Evolutionary conservation across 352 stramenopile species (phyloP).

Genomic region (Globisporangium radiosum): DNA sequence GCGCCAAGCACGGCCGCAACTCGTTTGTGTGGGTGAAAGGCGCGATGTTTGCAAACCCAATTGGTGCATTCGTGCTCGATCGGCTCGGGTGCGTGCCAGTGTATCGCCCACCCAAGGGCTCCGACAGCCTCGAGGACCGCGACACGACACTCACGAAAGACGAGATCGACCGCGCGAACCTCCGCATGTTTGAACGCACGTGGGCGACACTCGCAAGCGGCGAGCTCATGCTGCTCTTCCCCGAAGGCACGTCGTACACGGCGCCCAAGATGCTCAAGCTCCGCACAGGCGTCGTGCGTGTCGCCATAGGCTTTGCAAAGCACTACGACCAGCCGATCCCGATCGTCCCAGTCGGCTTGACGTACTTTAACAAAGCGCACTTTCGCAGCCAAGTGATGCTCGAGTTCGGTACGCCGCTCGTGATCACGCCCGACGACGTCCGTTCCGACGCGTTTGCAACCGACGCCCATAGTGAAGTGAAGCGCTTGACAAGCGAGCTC

Average conservation of each 20-base stretch:
- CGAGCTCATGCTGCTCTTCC: slow-evolving; percentile 76
- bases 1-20: slow-evolving; percentile 35
- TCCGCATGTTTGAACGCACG: slow-evolving; percentile 71
- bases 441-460: slow-evolving; percentile 24
- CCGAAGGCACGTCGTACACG: slow-evolving; percentile 77
- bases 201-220: slow-evolving; percentile 48
- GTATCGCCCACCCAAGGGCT: slow-evolving; percentile 46
- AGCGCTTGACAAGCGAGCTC: slow-evolving; percentile 29
- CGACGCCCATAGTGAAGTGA: slow-evolving; percentile 32
- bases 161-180: slow-evolving; percentile 52
- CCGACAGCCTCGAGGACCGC: slow-evolving; percentile 40
- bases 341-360: slow-evolving; percentile 65
- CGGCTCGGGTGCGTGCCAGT: slow-evolving; percentile 57
- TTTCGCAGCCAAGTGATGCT: slow-evolving; percentile 69
- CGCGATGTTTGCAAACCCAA: slow-evolving; percentile 60
- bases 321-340: slow-evolving; percentile 62
- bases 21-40: slow-evolving; percentile 74
- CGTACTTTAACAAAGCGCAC: slow-evolving; percentile 82
- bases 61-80: slow-evolving; percentile 33
- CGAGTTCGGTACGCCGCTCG: slow-evolving; percentile 60
- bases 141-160: slow-evolving; percentile 60
- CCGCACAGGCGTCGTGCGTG: slow-evolving; percentile 64
- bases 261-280: slow-evolving; percentile 71
- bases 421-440: slow-evolving; percentile 31
- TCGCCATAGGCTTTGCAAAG: slow-evolving; percentile 64